phyloP scores from a whole-genome alignment of 208 protist genomes.

The Trypanosoma lewisi region DNA sequence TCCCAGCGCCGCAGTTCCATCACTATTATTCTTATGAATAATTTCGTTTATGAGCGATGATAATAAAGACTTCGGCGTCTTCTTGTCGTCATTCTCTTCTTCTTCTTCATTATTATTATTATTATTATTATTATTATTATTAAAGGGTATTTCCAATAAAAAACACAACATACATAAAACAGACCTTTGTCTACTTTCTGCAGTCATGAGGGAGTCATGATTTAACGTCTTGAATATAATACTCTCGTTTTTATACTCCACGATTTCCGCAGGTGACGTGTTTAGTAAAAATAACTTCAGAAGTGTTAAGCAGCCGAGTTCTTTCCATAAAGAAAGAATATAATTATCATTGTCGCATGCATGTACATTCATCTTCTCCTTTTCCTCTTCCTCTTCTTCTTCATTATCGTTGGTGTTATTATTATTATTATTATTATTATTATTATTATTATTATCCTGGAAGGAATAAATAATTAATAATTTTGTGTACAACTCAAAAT shows the following conservation, averaged over 20 bases:
- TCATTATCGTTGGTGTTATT: neutral
- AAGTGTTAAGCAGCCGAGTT: constrained; percentile 55
- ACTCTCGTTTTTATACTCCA: constrained; percentile 7
- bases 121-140: too few species aligned
- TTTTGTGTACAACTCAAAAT: constrained; percentile 27
- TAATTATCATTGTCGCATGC: too few species aligned
- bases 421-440: constrained; percentile 1
- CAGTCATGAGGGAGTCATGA: constrained; percentile 25
- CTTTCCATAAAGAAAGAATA: constrained; percentile 46
- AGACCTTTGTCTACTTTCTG: constrained; percentile 23
- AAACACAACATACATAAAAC: constrained; percentile 62
- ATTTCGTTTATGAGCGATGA: neutral
- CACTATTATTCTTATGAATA: too few species aligned
- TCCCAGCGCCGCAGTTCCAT: too few species aligned
- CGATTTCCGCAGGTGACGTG: neutral
- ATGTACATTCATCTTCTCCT: constrained; percentile 5
- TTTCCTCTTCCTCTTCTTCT: constrained; percentile 6
- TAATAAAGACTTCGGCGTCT: too few species aligned
- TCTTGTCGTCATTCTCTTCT: neutral
- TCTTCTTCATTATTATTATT: neutral
- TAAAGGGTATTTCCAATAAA: constrained; percentile 22
- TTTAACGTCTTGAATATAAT: constrained; percentile 26
- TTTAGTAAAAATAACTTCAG: constrained; percentile 55
- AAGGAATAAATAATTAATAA: constrained; percentile 24
- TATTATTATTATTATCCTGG: too few species aligned